Percentiles rank a stretch among this genome's conserved stretches.
Conservation (phyloP, 192 early-diverging fungal genomes). For the Coemansia asiatica region DNA sequence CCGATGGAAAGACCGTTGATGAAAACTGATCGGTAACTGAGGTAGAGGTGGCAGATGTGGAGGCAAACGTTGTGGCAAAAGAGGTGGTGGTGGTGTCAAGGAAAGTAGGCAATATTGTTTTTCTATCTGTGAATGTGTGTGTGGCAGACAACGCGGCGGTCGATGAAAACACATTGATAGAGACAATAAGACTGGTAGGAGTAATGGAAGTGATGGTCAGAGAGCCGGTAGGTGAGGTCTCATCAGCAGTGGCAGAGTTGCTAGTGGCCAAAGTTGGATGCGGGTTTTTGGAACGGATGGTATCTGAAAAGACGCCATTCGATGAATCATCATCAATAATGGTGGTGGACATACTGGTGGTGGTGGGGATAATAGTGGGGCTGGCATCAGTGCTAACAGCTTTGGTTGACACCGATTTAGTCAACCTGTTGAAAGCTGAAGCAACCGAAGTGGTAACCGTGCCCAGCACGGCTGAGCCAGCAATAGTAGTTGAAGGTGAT, state of each 20-base stretch:
- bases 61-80: no score
- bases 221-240: background rate
- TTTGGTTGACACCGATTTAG: background rate
- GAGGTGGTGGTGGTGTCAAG: no score
- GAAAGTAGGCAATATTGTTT: no score
- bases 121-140: no score
- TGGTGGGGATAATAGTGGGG: background rate
- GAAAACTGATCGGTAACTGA: no score
- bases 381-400: background rate
- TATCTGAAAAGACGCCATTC: background rate
- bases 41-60: no score
- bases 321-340: background rate
- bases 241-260: background rate
- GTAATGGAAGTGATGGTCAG: background rate
- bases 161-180: background rate
- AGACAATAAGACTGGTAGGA: constrained; percentile 4
- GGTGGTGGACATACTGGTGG: background rate
- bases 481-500: background rate
- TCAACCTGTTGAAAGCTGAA: background rate
- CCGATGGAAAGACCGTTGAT: background rate
- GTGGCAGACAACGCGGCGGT: constrained; percentile 1
- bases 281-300: background rate
- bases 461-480: constrained; percentile 7
- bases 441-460: constrained; percentile 4
- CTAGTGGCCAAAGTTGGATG: no score